Conservation (phyloP, 2,329 filamentous ascomycete species). For the Penicillium verrucosum region DNA sequence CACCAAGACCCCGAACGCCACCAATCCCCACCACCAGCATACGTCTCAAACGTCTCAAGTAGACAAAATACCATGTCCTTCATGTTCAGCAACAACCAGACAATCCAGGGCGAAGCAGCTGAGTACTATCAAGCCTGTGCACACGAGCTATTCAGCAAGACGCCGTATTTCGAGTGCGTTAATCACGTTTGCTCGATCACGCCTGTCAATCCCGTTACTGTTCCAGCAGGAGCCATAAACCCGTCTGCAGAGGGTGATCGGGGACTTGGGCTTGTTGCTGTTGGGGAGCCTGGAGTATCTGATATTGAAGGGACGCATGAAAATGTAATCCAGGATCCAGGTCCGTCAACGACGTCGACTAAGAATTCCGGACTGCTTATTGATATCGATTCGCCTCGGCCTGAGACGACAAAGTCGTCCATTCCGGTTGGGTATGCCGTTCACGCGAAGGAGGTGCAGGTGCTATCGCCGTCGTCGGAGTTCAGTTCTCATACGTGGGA, state of each 20-base stretch:
- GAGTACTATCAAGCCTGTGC: slow-evolving; percentile 47
- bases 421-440: neutral
- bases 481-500: slow-evolving; percentile 15
- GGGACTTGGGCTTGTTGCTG: slow-evolving; percentile 21
- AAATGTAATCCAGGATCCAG: neutral
- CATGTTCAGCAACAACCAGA: slow-evolving; percentile 23
- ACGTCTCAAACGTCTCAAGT: slow-evolving; percentile 5
- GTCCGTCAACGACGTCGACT: neutral
- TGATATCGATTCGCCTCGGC: slow-evolving; percentile 19
- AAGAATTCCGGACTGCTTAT: slow-evolving; percentile 14
- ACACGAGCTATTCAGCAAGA: slow-evolving; percentile 42
- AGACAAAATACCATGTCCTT: slow-evolving; percentile 19
- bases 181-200: slow-evolving; percentile 44
- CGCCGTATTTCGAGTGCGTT: slow-evolving; percentile 44
- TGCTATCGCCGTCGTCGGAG: slow-evolving; percentile 6
- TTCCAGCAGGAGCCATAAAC: slow-evolving; percentile 8
- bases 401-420: neutral
- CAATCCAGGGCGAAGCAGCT: slow-evolving; percentile 36
- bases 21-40: slow-evolving; percentile 1
- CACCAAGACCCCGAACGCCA: neutral
- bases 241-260: slow-evolving; percentile 9
- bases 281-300: neutral
- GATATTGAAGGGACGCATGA: neutral
- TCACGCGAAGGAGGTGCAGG: slow-evolving; percentile 1
- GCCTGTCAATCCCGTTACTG: slow-evolving; percentile 18